Conservation (phyloP, 1,284 basidiomycete species). For the Stygiomarasmius scandens region DNA sequence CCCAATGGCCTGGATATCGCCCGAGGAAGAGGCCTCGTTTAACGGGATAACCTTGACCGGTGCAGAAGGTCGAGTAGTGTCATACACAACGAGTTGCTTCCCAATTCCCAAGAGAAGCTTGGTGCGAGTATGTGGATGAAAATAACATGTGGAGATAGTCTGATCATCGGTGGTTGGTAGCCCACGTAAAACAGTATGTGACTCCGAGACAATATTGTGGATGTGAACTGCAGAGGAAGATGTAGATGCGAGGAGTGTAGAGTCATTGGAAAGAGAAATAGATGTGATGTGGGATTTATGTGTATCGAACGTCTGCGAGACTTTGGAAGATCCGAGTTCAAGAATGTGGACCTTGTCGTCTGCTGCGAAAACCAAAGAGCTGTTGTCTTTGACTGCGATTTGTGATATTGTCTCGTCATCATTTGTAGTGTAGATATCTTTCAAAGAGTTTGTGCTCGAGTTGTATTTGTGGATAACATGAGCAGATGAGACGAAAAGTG, state of each 20-base stretch:
- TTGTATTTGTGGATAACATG: conserved; percentile 55
- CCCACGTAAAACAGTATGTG: conserved; percentile 56
- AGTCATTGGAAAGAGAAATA: conserved; percentile 60
- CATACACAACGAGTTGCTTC: conserved; percentile 59
- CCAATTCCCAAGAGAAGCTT: conserved; percentile 59
- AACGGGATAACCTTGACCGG: conserved; percentile 56
- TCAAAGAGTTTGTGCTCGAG: conserved; percentile 44
- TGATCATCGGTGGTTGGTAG: conserved; percentile 37
- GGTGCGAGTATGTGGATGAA: conserved; percentile 62
- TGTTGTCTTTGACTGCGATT: conserved; percentile 49
- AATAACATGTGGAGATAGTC: conserved; percentile 48
- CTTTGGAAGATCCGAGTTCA: conserved; percentile 53
- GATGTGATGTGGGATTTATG: conserved; percentile 58
- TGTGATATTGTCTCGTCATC: conserved; percentile 37
- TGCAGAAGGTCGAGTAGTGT: conserved; percentile 56
- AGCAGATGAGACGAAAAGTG: conserved; percentile 53
- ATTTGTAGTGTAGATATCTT: conserved; percentile 37
- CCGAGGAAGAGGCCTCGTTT: conserved; percentile 44
- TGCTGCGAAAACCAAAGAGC: conserved; percentile 49
- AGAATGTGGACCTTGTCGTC: conserved; percentile 63
- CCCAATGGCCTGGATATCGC: conserved; percentile 52
- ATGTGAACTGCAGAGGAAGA: conserved; percentile 56
- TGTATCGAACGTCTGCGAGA: conserved; percentile 59
- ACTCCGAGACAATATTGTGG: conserved; percentile 50
- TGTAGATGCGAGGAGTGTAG: conserved; percentile 57